phyloP scores from a whole-genome alignment of 495 filamentous ascomycete genomes.

The Penicillium tannophilum region DNA sequence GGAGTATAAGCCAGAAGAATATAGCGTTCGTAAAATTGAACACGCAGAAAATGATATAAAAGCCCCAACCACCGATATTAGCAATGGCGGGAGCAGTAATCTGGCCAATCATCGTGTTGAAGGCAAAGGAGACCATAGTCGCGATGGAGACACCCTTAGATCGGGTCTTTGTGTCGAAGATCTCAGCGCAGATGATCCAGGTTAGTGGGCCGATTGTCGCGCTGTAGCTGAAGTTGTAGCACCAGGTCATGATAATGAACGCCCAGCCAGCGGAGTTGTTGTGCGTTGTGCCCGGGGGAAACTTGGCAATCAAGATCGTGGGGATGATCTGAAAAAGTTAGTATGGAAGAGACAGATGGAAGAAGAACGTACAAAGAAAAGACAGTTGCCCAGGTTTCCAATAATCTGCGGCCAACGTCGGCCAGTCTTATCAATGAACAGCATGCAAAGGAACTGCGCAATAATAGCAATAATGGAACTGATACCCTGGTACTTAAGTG shows the following conservation, averaged over 20 bases:
- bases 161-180: slow-evolving; percentile 64
- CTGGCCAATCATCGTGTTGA: slow-evolving; percentile 67
- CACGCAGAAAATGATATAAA: slow-evolving; percentile 53
- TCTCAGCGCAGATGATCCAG: slow-evolving; percentile 54
- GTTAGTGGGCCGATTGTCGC: neutral
- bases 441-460: slow-evolving; percentile 27
- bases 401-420: slow-evolving; percentile 8
- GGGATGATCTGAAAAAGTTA: slow-evolving; percentile 5
- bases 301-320: slow-evolving; percentile 6
- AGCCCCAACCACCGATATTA: slow-evolving; percentile 41
- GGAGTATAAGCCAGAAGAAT: slow-evolving; percentile 61
- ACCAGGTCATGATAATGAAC: slow-evolving; percentile 10
- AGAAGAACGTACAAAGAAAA: slow-evolving; percentile 7
- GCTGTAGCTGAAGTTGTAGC: slow-evolving; percentile 9
- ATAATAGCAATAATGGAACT: slow-evolving; percentile 54
- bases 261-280: slow-evolving; percentile 5
- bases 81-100: slow-evolving; percentile 55
- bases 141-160: slow-evolving; percentile 60
- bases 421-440: slow-evolving; percentile 10
- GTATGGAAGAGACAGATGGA: neutral
- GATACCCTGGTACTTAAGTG: slow-evolving; percentile 65
- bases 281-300: neutral
- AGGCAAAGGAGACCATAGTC: slow-evolving; percentile 60
- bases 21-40: slow-evolving; percentile 45
- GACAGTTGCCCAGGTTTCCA: slow-evolving; percentile 6